Conservation (phyloP, 768 basidiomycete genomes). For the Amanita polypyramis region DNA sequence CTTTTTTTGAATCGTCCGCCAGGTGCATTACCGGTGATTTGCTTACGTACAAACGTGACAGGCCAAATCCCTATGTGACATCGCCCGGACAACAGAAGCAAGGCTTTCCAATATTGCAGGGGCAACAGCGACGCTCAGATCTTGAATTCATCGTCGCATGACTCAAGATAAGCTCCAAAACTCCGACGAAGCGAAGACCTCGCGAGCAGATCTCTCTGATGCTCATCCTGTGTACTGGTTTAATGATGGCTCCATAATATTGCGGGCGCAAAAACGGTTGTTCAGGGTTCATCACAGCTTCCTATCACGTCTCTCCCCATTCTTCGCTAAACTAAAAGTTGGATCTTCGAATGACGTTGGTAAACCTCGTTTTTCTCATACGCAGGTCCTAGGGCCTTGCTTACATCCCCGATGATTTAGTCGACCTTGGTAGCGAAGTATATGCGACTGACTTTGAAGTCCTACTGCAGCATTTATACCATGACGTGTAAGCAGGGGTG, state of each 20-base stretch:
- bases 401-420: constrained; percentile 16
- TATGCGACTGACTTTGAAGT: constrained; percentile 38
- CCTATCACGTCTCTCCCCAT: constrained; percentile 40
- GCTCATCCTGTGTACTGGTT: constrained; percentile 52
- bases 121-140: not conserved
- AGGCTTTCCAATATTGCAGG: no score
- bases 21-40: no score
- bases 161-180: not conserved
- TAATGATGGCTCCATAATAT: constrained; percentile 49
- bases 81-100: no score
- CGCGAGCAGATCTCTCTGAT: not conserved
- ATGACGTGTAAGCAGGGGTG: constrained; percentile 46
- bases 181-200: not conserved
- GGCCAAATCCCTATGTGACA: no score
- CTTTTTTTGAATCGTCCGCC: no score
- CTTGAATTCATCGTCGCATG: not conserved
- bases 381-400: not conserved
- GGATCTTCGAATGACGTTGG: not conserved
- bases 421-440: constrained; percentile 27
- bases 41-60: no score
- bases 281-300: constrained; percentile 52
- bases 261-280: constrained; percentile 30
- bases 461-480: constrained; percentile 56
- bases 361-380: not conserved
- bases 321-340: constrained; percentile 14